A percentile compares a stretch with the other conserved stretches of the same genome.
Conservation (phyloP, 768 basidiomycete species). For the Tulasnella sp. region DNA sequence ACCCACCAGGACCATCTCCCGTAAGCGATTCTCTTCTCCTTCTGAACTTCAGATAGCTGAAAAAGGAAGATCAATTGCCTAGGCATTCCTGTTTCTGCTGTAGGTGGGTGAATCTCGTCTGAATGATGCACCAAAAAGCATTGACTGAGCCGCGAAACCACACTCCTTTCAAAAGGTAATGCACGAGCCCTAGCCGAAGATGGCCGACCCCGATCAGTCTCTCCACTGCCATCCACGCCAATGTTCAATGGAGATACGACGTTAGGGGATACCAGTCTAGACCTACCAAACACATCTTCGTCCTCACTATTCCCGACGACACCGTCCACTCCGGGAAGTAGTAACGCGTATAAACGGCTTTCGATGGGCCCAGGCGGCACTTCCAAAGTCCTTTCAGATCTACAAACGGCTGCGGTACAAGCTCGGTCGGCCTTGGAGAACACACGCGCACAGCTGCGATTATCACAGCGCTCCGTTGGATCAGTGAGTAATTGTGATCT, state of each 20-base stretch:
- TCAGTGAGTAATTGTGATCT: constrained; percentile 28
- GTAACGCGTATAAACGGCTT: constrained; percentile 20
- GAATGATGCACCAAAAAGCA: constrained; percentile 2
- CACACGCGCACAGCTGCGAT: constrained; percentile 66
- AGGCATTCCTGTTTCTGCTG: constrained; percentile 71
- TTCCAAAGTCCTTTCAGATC: constrained; percentile 77
- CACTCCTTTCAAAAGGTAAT: constrained; percentile 45
- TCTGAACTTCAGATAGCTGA: not conserved
- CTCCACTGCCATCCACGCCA: constrained; percentile 29
- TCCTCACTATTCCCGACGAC: constrained; percentile 28
- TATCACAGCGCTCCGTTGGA: constrained; percentile 74
- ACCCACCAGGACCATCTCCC: constrained; percentile 68
- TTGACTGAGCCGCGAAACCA: not conserved
- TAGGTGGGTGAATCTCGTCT: constrained; percentile 42
- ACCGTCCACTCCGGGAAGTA: constrained; percentile 35
- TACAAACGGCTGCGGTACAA: constrained; percentile 72
- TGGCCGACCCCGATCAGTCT: not conserved
- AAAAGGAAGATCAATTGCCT: constrained; percentile 13
- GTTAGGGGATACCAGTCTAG: constrained; percentile 23
- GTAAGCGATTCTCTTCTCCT: constrained; percentile 37
- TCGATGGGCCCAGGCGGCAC: constrained; percentile 45
- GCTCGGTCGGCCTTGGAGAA: constrained; percentile 76
- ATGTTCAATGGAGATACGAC: constrained; percentile 19
- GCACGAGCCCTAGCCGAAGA: constrained; percentile 72
- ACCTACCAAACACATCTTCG: constrained; percentile 22